phyloP scores from a whole-genome alignment of 305 asterid genomes.

The Fraxinus sp. region DNA sequence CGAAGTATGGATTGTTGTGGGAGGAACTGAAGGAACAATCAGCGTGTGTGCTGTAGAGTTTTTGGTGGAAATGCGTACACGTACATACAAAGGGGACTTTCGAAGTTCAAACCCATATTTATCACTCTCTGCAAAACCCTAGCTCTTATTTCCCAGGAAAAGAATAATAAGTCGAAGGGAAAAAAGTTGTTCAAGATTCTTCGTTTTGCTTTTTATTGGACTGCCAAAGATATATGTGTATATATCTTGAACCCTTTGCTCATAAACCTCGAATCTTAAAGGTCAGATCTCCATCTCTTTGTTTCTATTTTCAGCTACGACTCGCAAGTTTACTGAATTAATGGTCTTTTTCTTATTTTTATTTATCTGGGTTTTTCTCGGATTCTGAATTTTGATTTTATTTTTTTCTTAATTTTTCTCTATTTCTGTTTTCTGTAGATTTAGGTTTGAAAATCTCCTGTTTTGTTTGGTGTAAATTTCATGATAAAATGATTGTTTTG shows the following conservation, averaged over 20 bases:
- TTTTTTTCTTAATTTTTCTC: neutral
- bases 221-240: neutral
- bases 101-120: neutral
- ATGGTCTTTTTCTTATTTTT: neutral
- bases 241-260: neutral
- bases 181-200: neutral
- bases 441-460: constrained; percentile 7
- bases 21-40: no score
- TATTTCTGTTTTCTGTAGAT: constrained; percentile 19
- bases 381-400: neutral
- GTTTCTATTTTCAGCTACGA: neutral
- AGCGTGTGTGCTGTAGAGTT: no score
- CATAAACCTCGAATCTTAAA: constrained; percentile 21
- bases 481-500: constrained; percentile 31
- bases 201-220: neutral
- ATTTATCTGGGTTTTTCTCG: neutral
- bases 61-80: no score
- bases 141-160: neutral
- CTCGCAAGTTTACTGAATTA: neutral
- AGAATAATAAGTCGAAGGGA: neutral
- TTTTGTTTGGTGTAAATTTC: constrained; percentile 9
- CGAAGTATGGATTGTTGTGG: no score
- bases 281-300: constrained; percentile 28
- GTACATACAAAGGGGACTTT: constrained; percentile 1
- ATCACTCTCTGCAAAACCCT: neutral